A percentile compares a stretch with the other conserved stretches of the same genome.
phyloP scores from a whole-genome alignment of 139 green algal species.

The Chlamydomonas schloesseri region DNA sequence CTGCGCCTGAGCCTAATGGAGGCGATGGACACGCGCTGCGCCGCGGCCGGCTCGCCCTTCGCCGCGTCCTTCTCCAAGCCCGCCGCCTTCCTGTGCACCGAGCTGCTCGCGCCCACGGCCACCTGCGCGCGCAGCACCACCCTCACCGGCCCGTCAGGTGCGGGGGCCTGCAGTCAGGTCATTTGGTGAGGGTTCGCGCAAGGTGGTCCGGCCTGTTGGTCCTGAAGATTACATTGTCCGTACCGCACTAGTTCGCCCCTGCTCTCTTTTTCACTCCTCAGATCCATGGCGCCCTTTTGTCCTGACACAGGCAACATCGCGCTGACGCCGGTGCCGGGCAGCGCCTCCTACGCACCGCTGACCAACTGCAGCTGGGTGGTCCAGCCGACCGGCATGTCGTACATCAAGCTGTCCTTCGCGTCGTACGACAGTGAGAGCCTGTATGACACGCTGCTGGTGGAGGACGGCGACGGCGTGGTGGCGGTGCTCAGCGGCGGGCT shows the following conservation, averaged over 20 bases:
- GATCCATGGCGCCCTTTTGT: too few relatives aligned
- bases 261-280: too few relatives aligned
- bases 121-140: neutral
- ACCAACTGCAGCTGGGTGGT: constrained; percentile 49
- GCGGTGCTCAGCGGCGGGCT: constrained; percentile 22
- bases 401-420: constrained; percentile 46
- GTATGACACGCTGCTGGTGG: constrained; percentile 50
- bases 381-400: constrained; percentile 32
- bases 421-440: constrained; percentile 43
- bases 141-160: constrained; percentile 12
- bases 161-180: too few relatives aligned
- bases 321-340: neutral
- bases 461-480: constrained; percentile 58
- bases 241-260: too few relatives aligned
- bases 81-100: constrained; percentile 14
- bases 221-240: too few relatives aligned
- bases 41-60: neutral
- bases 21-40: constrained; percentile 42
- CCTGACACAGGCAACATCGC: constrained; percentile 28
- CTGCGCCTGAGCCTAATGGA: constrained; percentile 23
- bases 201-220: too few relatives aligned
- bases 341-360: constrained; percentile 13
- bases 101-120: constrained; percentile 12
- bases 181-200: too few relatives aligned
- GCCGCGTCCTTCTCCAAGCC: neutral